Base-by-base conservation (phyloP, 257 asterid genomes). In the Misopates orontium region DNA sequence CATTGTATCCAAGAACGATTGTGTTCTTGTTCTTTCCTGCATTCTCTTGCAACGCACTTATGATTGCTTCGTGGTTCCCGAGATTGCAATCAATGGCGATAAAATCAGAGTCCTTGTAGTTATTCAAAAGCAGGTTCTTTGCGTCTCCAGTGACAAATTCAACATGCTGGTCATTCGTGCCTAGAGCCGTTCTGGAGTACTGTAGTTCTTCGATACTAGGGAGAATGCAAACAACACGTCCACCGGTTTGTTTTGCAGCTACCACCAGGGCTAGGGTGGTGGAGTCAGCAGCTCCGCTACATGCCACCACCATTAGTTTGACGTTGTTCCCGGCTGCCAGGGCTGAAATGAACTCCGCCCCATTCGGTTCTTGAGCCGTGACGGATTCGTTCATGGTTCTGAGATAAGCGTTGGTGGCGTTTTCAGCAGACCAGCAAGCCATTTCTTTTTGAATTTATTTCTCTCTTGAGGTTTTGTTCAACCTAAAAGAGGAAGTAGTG, bases 401-500 rank as follows among this genome's bases (percentile, higher is more conserved):
- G 60, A 90, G 86, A 73, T 80, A 90, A 10, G 97, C 97, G 19
- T 87, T 85, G 59, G 97, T 85, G 81, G 96, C 96, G 64, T 90
- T 90, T 82, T 90, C 96, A 67, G 97, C 95, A 66, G 97, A 90
- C 97, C 97, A 90, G 82, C 73, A 75, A 74, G 85, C 82, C 97
- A 84, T 87, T 68, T 62, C 4, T 72, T 40, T n/a, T 41, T 53
- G 0, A 14, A 0, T 40, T 70, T 17, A 25, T 55, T 10, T 58
- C 22, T 39, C 59, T 48, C 24, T 58, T 50, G 31, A 21, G n/a
- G n/a, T 8, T 70, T 39, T 39, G n/a, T n/a, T n/a, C n/a, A n/a
- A n/a, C 7, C 55, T 16, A 47, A 62, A 71, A 73, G 74, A 45
- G 48, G n/a, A n/a, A 28, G 14, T 14, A 39, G 48, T 71, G 59